Base-by-base conservation (phyloP, 2,329 filamentous ascomycete genomes). In the Ilyonectria sp. region DNA sequence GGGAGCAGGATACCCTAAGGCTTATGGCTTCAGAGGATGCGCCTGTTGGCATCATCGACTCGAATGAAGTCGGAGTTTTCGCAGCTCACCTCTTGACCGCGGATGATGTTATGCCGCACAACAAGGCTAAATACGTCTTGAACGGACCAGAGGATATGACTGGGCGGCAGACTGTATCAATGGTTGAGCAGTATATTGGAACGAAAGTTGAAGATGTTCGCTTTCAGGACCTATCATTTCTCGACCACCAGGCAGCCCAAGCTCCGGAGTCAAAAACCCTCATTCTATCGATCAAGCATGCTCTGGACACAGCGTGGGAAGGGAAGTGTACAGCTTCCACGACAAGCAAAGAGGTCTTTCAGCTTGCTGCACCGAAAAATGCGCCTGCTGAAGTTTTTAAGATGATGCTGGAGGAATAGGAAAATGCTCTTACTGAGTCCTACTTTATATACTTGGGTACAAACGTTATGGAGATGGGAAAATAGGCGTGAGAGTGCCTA, bases 141-240 rank as follows among this genome's bases (percentile, higher is more conserved):
- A 84, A 82, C 65, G 81, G 82, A 1, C 81, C 81, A 0, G 77
- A 80, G 55, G 80, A 83, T 43, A 72, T 83, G 8, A 82, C 77
- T 4, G 82, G 82, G 1, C 62, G 68, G 2, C 67, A 81, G 31
- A 62, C 82, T 52, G 77, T 82, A 0, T 56, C 69, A 2, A 60
- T 84, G 74, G 69, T 80, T 6, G 81, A 83, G 73, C 29, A 78
- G 60, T n/a, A 77, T 3, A 79, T 80, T 35, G 33, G 77, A 75
- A 26, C 55, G 1, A 43, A 47, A 2, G 67, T 76, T 2, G 56
- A 79, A 17, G 52, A 79, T 0, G 78, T 82, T 1, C 53, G 7
- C 0, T 82, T 74, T 21, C 69, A 77, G 47, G 79, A 82, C 46
- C 2, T 76, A 19, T 75, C 77, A 0, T 76, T 78, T 21, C n/a